Conservation (phyloP, 192 early-diverging fungal species). For the Gigaspora rosea region DNA sequence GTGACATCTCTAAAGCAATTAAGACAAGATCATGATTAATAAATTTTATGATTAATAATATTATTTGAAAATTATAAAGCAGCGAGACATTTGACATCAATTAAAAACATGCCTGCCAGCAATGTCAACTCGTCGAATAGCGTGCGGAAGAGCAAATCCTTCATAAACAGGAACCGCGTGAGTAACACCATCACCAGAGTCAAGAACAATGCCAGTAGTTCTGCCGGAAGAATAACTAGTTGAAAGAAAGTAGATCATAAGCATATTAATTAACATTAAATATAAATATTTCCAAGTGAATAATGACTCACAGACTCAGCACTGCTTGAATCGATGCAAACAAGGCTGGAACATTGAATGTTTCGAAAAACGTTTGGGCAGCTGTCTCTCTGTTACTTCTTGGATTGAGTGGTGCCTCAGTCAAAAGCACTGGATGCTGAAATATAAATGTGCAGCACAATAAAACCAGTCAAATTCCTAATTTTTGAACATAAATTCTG, state of each 20-base stretch:
- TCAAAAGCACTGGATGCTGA: slow-evolving; percentile 95
- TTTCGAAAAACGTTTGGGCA: slow-evolving; percentile 98
- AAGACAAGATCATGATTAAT: too few relatives aligned
- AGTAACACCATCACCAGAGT: slow-evolving; percentile 95
- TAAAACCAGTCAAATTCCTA: background rate
- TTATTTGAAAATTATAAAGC: background rate
- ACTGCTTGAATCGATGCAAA: slow-evolving; percentile 98
- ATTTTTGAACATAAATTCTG: background rate
- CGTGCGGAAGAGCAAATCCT: slow-evolving; percentile 94
- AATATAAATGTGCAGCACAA: background rate
- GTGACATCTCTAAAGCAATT: slow-evolving; percentile 77
- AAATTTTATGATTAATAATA: background rate
- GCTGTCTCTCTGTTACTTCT: slow-evolving; percentile 88
- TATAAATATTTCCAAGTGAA: too few relatives aligned
- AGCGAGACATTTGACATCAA: background rate
- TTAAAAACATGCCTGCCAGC: slow-evolving; percentile 65
- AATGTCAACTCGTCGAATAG: slow-evolving; percentile 90
- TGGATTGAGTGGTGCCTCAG: slow-evolving; percentile 96
- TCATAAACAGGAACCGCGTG: slow-evolving; percentile 96
- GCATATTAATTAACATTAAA: too few relatives aligned
- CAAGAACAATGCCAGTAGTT: slow-evolving; percentile 96
- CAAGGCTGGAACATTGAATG: slow-evolving; percentile 97
- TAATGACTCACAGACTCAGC: slow-evolving; percentile 76
- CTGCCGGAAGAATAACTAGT: slow-evolving; percentile 90
- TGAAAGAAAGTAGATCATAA: too few relatives aligned